phyloP scores from a whole-genome alignment of 768 basidiomycete species.

The Rhizopogon vinicolor region DNA sequence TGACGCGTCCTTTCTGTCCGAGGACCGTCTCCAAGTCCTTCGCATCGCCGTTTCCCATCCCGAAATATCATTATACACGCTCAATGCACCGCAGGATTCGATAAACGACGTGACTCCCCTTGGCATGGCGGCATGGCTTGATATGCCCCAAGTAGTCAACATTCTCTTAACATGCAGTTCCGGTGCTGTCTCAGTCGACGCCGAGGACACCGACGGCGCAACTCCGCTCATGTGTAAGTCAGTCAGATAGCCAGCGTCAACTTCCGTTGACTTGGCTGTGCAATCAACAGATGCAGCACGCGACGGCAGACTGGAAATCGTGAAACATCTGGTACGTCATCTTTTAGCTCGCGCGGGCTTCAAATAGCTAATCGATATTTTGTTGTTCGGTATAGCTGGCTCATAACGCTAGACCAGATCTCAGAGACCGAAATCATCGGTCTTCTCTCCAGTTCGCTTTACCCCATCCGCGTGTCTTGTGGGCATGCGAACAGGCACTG shows the following conservation, averaged over 20 bases:
- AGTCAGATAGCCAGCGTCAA: neutral
- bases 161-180: constrained; percentile 59
- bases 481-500: constrained; percentile 64
- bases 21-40: constrained; percentile 52
- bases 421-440: constrained; percentile 66
- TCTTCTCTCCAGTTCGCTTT: constrained; percentile 69
- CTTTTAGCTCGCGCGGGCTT: constrained; percentile 1
- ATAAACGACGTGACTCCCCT: constrained; percentile 75
- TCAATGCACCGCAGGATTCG: constrained; percentile 69
- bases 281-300: constrained; percentile 63
- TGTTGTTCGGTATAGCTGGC: constrained; percentile 34
- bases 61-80: constrained; percentile 58
- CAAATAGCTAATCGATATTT: constrained; percentile 4
- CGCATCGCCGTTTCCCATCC: constrained; percentile 50
- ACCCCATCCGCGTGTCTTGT: constrained; percentile 56
- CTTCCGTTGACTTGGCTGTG: constrained; percentile 4
- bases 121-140: constrained; percentile 76
- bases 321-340: constrained; percentile 53
- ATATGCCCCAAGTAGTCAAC: constrained; percentile 54
- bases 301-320: constrained; percentile 67
- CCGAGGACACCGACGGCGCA: constrained; percentile 68
- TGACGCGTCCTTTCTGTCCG: constrained; percentile 63
- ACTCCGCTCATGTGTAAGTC: constrained; percentile 81
- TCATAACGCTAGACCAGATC: constrained; percentile 70
- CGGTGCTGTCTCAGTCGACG: constrained; percentile 65